Evolutionary conservation across 345 rosid species (phyloP).

Genomic region (Boechera retrofracta): DNA sequence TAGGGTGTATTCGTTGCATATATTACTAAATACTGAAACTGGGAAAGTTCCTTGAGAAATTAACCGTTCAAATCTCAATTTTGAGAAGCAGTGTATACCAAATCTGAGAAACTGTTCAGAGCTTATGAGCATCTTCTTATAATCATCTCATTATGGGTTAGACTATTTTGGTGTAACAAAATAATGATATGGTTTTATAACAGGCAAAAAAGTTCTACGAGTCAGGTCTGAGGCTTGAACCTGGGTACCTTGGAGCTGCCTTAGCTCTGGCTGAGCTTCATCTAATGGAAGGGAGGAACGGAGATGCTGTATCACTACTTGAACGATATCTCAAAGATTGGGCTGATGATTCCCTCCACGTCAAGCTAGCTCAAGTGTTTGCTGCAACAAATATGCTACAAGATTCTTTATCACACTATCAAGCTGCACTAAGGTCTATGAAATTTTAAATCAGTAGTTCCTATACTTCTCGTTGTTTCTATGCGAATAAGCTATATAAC

Average conservation of each 20-base stretch:
- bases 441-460: background rate
- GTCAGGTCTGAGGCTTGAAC: conserved; percentile 93
- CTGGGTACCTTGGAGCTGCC: conserved; percentile 96
- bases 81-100: background rate
- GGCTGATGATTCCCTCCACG: conserved; percentile 98
- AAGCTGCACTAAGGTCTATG: conserved; percentile 82
- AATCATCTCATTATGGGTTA: background rate
- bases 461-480: background rate
- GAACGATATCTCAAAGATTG: conserved; percentile 95
- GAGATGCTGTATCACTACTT: conserved; percentile 94
- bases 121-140: conserved; percentile 20
- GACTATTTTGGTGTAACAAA: background rate
- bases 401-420: conserved; percentile 88
- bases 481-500: background rate
- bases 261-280: conserved; percentile 96
- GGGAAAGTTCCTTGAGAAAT: background rate
- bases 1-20: background rate
- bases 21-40: conserved; percentile 8
- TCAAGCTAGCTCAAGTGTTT: conserved; percentile 95
- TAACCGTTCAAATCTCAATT: background rate
- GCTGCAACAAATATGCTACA: conserved; percentile 84
- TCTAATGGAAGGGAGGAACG: conserved; percentile 84
- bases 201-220: conserved; percentile 97
- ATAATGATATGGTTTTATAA: conserved; percentile 28
- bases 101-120: conserved; percentile 1